Conservation (phyloP, 345 rosid genomes). For the Hypericum perforatum region DNA sequence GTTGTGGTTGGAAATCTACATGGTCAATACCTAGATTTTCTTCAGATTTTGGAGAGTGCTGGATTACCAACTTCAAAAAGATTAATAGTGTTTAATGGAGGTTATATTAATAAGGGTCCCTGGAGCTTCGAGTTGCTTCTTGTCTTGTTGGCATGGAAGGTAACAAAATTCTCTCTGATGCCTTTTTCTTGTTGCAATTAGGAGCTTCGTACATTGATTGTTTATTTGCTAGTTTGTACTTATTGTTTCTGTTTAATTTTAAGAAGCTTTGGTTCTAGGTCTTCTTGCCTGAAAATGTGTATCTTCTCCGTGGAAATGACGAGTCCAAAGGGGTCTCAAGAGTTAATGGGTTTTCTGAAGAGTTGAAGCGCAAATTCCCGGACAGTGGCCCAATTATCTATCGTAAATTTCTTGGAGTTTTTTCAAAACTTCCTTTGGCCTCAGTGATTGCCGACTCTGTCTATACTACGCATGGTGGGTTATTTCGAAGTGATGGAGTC, state of each 20-base stretch:
- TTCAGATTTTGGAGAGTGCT: constrained; percentile 28
- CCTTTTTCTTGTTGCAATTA: no score
- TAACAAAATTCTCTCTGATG: constrained; percentile 4
- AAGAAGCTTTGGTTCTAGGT: constrained; percentile 13
- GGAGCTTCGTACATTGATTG: no score
- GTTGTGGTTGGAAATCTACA: constrained; percentile 36
- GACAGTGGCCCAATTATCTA: constrained; percentile 23
- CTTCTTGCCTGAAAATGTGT: constrained; percentile 31
- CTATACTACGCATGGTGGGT: constrained; percentile 41
- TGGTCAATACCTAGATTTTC: constrained; percentile 35
- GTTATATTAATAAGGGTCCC: constrained; percentile 31
- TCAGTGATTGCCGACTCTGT: constrained; percentile 24
- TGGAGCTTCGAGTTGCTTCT: constrained; percentile 37
- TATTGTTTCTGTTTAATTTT: no score
- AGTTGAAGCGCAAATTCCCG: constrained; percentile 28
- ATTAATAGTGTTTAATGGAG: constrained; percentile 31
- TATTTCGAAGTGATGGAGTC: constrained; percentile 23
- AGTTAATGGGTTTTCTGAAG: constrained; percentile 28
- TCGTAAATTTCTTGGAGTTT: constrained; percentile 26
- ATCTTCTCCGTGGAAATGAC: constrained; percentile 37
- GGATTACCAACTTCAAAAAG: constrained; percentile 33
- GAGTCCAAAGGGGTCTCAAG: constrained; percentile 30
- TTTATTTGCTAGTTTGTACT: no score
- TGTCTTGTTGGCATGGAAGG: constrained; percentile 46
- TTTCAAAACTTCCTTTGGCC: constrained; percentile 30